Conservation (phyloP, 495 filamentous ascomycete species). For the Neurospora sublineolata region DNA sequence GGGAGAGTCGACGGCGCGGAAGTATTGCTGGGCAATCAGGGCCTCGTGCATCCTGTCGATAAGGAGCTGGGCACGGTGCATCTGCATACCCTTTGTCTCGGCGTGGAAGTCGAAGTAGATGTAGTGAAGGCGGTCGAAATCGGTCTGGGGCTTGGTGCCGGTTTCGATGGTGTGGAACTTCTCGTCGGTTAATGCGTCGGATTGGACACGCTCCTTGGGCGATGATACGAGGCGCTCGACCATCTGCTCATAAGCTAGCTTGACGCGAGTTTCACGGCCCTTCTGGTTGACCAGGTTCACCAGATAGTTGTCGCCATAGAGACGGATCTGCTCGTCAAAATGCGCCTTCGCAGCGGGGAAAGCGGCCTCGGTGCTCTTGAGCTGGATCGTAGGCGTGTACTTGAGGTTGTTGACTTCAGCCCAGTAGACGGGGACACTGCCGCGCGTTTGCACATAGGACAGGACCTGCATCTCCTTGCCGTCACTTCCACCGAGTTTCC, state of each 20-base stretch:
- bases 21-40: constrained; percentile 70
- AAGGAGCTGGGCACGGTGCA: constrained; percentile 82
- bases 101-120: constrained; percentile 97
- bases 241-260: constrained; percentile 84
- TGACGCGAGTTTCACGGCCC: constrained; percentile 75
- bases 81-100: constrained; percentile 86
- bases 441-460: constrained; percentile 89
- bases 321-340: constrained; percentile 79
- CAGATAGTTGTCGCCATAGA: constrained; percentile 93
- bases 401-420: constrained; percentile 83
- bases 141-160: constrained; percentile 35
- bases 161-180: constrained; percentile 72
- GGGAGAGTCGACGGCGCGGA: constrained; percentile 80
- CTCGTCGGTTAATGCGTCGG: constrained; percentile 50
- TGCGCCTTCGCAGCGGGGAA: constrained; percentile 67
- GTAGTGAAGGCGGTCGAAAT: constrained; percentile 79
- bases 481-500: constrained; percentile 42
- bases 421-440: constrained; percentile 91
- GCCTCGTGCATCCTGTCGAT: constrained; percentile 66
- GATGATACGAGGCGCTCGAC: constrained; percentile 61
- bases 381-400: constrained; percentile 79
- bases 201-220: constrained; percentile 50
- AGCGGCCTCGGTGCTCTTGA: constrained; percentile 75
- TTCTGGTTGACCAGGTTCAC: constrained; percentile 95
- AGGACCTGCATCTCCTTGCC: constrained; percentile 75